phyloP scores from a whole-genome alignment of 1,284 basidiomycete genomes.

The Ganoderma sinense region DNA sequence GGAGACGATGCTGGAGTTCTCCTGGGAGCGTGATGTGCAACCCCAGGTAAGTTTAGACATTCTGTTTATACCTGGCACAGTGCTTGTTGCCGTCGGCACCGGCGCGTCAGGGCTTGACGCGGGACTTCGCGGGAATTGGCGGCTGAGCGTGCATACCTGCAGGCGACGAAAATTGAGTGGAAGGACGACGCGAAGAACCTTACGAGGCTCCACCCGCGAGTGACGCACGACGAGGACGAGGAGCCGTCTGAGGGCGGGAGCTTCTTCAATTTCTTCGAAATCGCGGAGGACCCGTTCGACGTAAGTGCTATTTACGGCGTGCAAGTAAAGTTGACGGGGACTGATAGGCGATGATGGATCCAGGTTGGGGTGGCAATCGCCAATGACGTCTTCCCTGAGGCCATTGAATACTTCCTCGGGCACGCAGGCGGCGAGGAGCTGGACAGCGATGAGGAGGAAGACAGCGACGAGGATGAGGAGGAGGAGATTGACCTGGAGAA shows the following conservation, averaged over 20 bases:
- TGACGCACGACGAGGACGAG: slow-evolving; percentile 62
- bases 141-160: neutral
- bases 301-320: slow-evolving; percentile 50
- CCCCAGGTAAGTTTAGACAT: slow-evolving; percentile 57
- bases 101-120: neutral
- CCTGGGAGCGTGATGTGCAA: slow-evolving; percentile 77
- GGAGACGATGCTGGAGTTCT: slow-evolving; percentile 77
- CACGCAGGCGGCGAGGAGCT: slow-evolving; percentile 62
- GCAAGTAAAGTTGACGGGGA: neutral
- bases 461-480: slow-evolving; percentile 72
- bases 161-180: slow-evolving; percentile 81
- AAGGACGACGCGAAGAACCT: slow-evolving; percentile 81
- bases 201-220: slow-evolving; percentile 79
- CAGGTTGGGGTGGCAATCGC: slow-evolving; percentile 77
- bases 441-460: slow-evolving; percentile 70
- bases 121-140: neutral
- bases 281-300: slow-evolving; percentile 67
- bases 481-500: slow-evolving; percentile 87
- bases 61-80: neutral
- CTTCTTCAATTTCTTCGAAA: slow-evolving; percentile 90
- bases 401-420: slow-evolving; percentile 81
- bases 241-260: slow-evolving; percentile 76
- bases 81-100: neutral
- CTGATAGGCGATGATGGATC: slow-evolving; percentile 25
- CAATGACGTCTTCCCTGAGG: slow-evolving; percentile 80